A percentile compares a stretch with the other conserved stretches of the same genome.
phyloP scores from a whole-genome alignment of 1,139 yeast genomes.

The Ogataea hybrid region DNA sequence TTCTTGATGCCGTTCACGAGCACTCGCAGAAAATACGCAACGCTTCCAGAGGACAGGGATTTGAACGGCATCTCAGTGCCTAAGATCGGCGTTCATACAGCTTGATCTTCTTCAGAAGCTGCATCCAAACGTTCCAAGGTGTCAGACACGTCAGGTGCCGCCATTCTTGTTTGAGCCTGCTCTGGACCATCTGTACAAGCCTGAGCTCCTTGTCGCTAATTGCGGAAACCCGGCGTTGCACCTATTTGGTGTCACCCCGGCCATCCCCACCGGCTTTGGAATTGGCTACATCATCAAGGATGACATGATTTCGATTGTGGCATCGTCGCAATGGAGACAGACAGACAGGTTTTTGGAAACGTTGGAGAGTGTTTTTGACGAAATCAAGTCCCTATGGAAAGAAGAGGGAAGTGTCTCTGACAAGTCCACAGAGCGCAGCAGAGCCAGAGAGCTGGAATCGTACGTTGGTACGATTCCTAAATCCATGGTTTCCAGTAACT shows the following conservation, averaged over 20 bases:
- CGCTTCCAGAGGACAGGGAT: constrained; percentile 64
- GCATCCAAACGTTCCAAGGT: constrained; percentile 31
- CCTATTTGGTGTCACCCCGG: constrained; percentile 75
- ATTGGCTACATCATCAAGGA: constrained; percentile 72
- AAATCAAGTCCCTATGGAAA: constrained; percentile 48
- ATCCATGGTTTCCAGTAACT: constrained; percentile 30
- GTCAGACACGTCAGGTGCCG: constrained; percentile 27
- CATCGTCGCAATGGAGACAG: constrained; percentile 71
- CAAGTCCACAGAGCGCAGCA: constrained; percentile 16
- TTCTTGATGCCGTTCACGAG: constrained; percentile 49
- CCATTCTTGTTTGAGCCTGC: constrained; percentile 38
- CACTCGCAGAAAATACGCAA: constrained; percentile 49
- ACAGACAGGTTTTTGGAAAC: constrained; percentile 67
- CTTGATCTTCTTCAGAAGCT: constrained; percentile 43
- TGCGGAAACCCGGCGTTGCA: constrained; percentile 80
- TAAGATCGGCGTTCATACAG: constrained; percentile 45
- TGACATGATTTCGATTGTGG: constrained; percentile 60
- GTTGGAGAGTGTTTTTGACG: constrained; percentile 55
- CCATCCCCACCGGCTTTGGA: constrained; percentile 72
- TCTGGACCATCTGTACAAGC: constrained; percentile 35
- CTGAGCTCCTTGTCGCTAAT: constrained; percentile 46
- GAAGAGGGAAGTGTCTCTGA: constrained; percentile 24
- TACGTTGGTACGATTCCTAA: constrained; percentile 31
- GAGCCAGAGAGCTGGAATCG: constrained; percentile 26
- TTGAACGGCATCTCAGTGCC: constrained; percentile 69